These are phyloP conservation scores for Saccharomyces kudriavzevii DNA, from an alignment of 805 yeast genomes.

Conservation along the genomic window DNA sequence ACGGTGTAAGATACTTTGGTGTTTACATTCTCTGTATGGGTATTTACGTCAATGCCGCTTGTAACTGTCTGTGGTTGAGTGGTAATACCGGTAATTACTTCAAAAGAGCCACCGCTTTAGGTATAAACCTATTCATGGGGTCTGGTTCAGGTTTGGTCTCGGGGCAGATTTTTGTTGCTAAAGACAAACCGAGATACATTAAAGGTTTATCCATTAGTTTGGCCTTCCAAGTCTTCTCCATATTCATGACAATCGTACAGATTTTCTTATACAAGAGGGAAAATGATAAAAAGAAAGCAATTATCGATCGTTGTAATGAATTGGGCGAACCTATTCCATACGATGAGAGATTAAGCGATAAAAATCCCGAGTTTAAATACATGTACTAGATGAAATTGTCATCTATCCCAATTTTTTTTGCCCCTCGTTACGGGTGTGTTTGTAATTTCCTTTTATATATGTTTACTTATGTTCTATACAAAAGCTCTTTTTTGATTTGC, in stretches of 20 bases:
- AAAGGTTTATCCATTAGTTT: constrained; percentile 37
- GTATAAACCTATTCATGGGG: constrained; percentile 32
- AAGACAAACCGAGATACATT: constrained; percentile 35
- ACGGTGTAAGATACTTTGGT: constrained; percentile 34
- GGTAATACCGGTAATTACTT: constrained; percentile 35
- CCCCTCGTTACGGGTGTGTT: background rate
- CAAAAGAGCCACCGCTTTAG: constrained; percentile 35
- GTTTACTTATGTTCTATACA: background rate
- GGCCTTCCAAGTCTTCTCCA: constrained; percentile 37
- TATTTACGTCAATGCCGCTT: constrained; percentile 34
- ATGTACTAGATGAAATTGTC: constrained; percentile 29
- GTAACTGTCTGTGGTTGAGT: constrained; percentile 34
- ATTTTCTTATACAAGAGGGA: constrained; percentile 28
- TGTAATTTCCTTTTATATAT: background rate
- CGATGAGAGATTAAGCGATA: constrained; percentile 30
- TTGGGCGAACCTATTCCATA: constrained; percentile 30
- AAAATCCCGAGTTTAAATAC: constrained; percentile 40
- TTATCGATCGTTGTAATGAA: constrained; percentile 28
- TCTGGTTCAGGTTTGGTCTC: constrained; percentile 33
- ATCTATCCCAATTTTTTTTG: background rate
- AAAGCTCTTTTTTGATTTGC: background rate
- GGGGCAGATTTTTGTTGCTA: constrained; percentile 31
- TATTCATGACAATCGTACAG: constrained; percentile 31
- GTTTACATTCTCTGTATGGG: constrained; percentile 34
- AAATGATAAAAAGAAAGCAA: constrained; percentile 31